Base-by-base conservation (phyloP, 169 alveolate genomes). In the Eimeria tenella region DNA sequence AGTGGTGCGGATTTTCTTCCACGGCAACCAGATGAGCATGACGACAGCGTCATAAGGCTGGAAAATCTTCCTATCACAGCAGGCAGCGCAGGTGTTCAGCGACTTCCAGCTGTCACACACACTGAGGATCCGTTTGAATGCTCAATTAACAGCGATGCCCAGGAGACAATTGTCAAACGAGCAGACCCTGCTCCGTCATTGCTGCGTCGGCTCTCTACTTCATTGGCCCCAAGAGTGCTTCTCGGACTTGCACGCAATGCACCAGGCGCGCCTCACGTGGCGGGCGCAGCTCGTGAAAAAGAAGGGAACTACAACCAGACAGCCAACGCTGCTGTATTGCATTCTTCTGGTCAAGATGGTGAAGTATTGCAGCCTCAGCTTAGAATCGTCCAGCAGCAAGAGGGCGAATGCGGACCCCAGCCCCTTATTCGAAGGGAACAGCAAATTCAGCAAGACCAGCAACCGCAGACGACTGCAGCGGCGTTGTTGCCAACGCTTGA, bases 401-500 rank as follows among this genome's bases (percentile, higher is more conserved):
- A 31, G 53, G 21, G 63, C 52, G 23, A 31, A 13, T 15, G 63
- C 52, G 62, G 91, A n/a, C 49, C 75, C 31, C 91, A 60, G 50
- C 31, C 4, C 42, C 77, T n/a, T 11, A 15, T n/a, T 58, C 68
- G 2, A 31, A 31, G 2, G 2, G 86, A 75, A 71, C 89, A 81
- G 58, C 74, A 81, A 4, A 0, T 50, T 10, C 89, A 84, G 49
- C 91, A 84, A 62, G 79, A 84, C 50, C 91, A 58, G 65, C 75
- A 31, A 71, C 62, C 31, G 91, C 75, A 62, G 58, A 23, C 21
- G 25, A 55, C 91, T 5, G 81, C 91, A 21, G 91, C 91, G 70
- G 65, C 91, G 91, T 77, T 84, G 81, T 50, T 84, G 81, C 91
- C 91, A 84, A 77, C 91, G 23, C 91, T 84, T 42, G 91, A 84